A percentile compares a stretch with the other conserved stretches of the same genome.
These are phyloP conservation scores for Zizania latifolia DNA, from an alignment of 176 grass and related monocot species.

Conservation along the genomic window DNA sequence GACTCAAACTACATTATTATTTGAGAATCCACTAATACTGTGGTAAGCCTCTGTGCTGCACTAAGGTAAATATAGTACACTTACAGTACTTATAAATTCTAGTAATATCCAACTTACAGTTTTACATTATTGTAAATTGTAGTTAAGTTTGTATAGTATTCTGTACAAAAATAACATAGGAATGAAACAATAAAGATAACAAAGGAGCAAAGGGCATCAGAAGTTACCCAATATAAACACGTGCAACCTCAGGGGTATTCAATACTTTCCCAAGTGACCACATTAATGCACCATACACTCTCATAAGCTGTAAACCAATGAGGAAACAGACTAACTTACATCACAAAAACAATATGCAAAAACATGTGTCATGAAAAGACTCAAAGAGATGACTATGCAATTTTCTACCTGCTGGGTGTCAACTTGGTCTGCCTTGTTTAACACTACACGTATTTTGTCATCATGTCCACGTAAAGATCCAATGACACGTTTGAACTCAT, in stretches of 20 bases:
- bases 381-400: not conserved
- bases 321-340: slow-evolving; percentile 5
- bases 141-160: not conserved
- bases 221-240: slow-evolving; percentile 94
- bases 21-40: not conserved
- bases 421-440: slow-evolving; percentile 95
- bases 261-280: slow-evolving; percentile 99
- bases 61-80: not conserved
- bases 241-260: slow-evolving; percentile 90
- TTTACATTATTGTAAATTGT: not conserved
- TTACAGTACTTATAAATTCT: not conserved
- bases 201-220: not conserved
- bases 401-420: slow-evolving; percentile 78
- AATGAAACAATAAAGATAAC: slow-evolving; percentile 23
- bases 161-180: not conserved
- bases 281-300: slow-evolving; percentile 97
- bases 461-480: slow-evolving; percentile 81
- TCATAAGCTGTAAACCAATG: slow-evolving; percentile 74
- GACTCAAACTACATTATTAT: not conserved
- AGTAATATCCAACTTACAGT: slow-evolving; percentile 19
- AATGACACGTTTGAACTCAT: slow-evolving; percentile 89
- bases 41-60: not conserved
- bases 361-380: slow-evolving; percentile 5
- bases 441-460: slow-evolving; percentile 92
- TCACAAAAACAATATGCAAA: slow-evolving; percentile 13